Evolutionary conservation across 164 flowering plant genomes (phyloP), one percentile per base, ranked within the genome.

Genomic region (Liquidambar formosana): DNA sequence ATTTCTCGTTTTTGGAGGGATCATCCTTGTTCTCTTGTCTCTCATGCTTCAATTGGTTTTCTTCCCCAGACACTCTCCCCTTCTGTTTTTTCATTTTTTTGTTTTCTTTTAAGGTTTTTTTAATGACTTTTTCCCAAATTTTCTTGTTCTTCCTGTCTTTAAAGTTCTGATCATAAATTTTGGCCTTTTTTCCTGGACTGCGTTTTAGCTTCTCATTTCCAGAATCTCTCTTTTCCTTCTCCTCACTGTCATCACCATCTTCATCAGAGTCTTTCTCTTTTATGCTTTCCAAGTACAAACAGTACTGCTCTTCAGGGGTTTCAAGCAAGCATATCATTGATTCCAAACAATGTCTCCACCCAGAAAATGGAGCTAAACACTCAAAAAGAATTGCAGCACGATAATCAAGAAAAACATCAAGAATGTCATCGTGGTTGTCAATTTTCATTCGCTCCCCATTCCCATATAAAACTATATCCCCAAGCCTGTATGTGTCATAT

Each of bases 381-480:
- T 75, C 5, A 0, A 3, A 5, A 49, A 86, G 85, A 19, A 21
- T 56, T 1, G 70, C 33, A n/a, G 67, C 73, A 49, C 90, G 89
- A 49, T 75, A 43, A 64, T 83, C 83, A 26, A 88, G 79, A 77
- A 75, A 85, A 10, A 85, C 71, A 66, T 82, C 80, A 48, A 23
- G 41, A 53, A 85, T 72, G 3, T 77, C 84, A 49, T 69, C 67
- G 57, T 54, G 71, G 49, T 74, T 82, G 63, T 58, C 75, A 22
- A 86, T 73, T 54, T 79, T 77, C 84, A 88, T 76, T 54, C 87
- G 61, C 57, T 79, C 43, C 45, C 47, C 26, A 67, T 84, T 86
- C 25, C 93, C 89, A 73, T 78, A 78, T 58, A 88, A 68, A 26
- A 88, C 75, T 53, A 85, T 72, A 63, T 86, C 88, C 49, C 89